Percentiles rank a stretch among this genome's conserved stretches.
Evolutionary conservation across 495 filamentous ascomycete species (phyloP).

Genomic region (Neurospora hispaniola): DNA sequence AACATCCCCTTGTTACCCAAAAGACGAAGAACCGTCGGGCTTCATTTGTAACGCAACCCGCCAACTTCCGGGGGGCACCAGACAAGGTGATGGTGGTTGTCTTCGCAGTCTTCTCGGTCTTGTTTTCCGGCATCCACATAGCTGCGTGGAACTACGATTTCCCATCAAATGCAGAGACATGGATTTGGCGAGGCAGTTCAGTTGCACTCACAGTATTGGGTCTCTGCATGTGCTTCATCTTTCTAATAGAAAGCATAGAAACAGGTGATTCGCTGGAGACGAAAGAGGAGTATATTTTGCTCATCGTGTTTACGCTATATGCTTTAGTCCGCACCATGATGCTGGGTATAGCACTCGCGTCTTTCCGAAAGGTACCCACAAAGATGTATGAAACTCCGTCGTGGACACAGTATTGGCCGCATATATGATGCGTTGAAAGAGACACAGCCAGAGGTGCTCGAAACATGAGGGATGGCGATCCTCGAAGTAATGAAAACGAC

Average conservation of each 20-base stretch:
- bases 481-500: not conserved
- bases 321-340: not conserved
- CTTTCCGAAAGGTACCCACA: not conserved
- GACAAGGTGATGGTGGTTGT: accelerated
- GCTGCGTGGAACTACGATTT: not conserved
- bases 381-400: not conserved
- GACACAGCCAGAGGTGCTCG: not conserved
- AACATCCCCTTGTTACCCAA: accelerated
- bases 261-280: too few species aligned
- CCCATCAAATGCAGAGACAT: not conserved
- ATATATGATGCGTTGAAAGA: not conserved
- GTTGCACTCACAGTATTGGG: not conserved
- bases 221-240: too few species aligned
- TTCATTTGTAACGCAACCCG: not conserved
- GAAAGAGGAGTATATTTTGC: too few species aligned
- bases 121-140: not conserved
- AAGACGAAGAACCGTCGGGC: not conserved
- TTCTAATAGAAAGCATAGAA: too few species aligned
- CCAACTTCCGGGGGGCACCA: accelerated
- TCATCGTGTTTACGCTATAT: not conserved
- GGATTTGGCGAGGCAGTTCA: not conserved
- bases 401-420: not conserved
- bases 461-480: not conserved
- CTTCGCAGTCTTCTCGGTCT: not conserved
- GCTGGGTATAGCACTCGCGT: accelerated